Percentiles rank a stretch among this genome's conserved stretches.
Conservation (phyloP, 1,284 basidiomycete genomes). For the Cutaneotrichosporon sp. region DNA sequence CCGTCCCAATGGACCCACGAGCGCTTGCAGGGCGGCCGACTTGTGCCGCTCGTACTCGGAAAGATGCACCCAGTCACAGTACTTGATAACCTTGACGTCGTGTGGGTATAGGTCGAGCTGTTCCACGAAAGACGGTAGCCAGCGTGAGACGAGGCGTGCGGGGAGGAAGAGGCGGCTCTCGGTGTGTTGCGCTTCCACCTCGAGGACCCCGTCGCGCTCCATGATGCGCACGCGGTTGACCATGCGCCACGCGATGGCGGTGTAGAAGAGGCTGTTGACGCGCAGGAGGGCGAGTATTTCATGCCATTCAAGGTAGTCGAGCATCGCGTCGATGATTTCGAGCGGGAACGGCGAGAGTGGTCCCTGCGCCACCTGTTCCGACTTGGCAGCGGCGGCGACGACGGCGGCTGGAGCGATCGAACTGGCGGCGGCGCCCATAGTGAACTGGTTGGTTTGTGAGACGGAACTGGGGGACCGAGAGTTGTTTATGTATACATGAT, state of each 20-base stretch:
- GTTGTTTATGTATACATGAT: neutral
- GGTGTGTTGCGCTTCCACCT: neutral
- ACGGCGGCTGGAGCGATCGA: neutral
- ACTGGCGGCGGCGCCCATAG: neutral
- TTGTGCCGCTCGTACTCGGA: neutral
- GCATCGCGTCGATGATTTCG: conserved; percentile 13
- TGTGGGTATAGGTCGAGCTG: conserved; percentile 10
- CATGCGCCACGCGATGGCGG: neutral
- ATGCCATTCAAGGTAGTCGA: conserved; percentile 6
- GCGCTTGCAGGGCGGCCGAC: neutral
- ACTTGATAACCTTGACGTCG: neutral
- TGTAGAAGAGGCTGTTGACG: conserved; percentile 11
- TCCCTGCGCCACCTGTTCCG: neutral
- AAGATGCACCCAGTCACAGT: neutral
- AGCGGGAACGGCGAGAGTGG: conserved; percentile 7
- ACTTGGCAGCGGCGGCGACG: too few relatives aligned
- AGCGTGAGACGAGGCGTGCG: neutral
- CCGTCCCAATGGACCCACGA: too few relatives aligned
- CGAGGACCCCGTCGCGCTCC: neutral
- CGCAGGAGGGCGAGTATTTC: conserved; percentile 4
- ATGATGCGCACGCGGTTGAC: neutral
- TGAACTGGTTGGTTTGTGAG: neutral
- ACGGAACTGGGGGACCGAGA: neutral
- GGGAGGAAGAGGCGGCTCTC: neutral
- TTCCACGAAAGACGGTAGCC: conserved; percentile 2